These are phyloP conservation scores for Petrea volubilis DNA, from an alignment of 257 asterid species.

Conservation along the genomic window DNA sequence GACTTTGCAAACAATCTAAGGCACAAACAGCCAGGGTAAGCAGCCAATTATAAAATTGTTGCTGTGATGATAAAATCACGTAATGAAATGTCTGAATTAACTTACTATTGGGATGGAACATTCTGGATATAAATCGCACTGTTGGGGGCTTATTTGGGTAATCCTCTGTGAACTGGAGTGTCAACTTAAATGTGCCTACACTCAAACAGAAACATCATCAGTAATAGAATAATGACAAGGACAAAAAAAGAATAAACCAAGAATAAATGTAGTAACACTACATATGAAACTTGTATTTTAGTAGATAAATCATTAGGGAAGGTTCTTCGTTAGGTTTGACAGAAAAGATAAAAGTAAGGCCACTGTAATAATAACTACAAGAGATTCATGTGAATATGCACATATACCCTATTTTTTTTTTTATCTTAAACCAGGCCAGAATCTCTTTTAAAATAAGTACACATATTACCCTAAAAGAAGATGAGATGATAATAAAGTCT, in stretches of 20 bases:
- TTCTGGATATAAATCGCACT: constrained; percentile 88
- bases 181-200: constrained; percentile 88
- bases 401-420: background rate
- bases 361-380: background rate
- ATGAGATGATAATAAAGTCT: background rate
- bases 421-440: background rate
- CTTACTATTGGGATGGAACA: constrained; percentile 99
- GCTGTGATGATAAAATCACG: background rate
- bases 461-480: background rate
- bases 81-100: constrained; percentile 5
- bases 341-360: background rate
- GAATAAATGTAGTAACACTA: background rate
- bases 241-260: background rate
- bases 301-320: background rate
- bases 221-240: background rate
- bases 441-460: background rate
- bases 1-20: background rate
- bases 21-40: background rate
- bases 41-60: background rate
- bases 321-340: background rate
- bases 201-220: constrained; percentile 9
- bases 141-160: constrained; percentile 97
- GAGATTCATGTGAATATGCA: background rate
- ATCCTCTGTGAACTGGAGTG: constrained; percentile 87
- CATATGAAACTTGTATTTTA: background rate